Percentiles rank a stretch among this genome's conserved stretches.
These are phyloP conservation scores for Neonectria neomacrospora DNA, from an alignment of 2,329 filamentous ascomycete species.

Conservation along the genomic window DNA sequence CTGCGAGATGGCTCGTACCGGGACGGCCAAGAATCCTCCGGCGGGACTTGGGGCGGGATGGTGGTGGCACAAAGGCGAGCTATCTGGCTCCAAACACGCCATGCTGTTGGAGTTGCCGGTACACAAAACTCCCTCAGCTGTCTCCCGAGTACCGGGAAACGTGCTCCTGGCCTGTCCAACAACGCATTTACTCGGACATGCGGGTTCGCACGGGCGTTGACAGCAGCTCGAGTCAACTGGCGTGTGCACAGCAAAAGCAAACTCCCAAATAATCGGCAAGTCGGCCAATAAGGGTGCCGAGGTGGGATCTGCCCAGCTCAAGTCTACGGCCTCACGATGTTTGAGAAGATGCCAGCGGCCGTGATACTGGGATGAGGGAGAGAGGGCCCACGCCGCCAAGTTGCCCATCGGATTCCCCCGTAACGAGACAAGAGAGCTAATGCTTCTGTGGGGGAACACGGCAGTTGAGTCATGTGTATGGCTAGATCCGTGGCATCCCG, in stretches of 20 bases:
- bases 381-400: not conserved
- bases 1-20: conserved; percentile 3
- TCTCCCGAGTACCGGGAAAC: not conserved
- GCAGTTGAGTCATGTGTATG: conserved; percentile 32
- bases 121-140: not conserved
- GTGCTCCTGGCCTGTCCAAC: not conserved
- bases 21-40: not conserved
- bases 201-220: not conserved
- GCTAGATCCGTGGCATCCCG: conserved; percentile 30
- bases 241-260: not conserved
- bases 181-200: not conserved
- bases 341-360: not conserved
- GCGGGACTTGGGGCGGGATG: not conserved
- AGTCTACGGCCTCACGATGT: not conserved
- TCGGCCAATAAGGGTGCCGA: not conserved
- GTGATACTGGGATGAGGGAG: not conserved
- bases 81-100: not conserved
- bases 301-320: not conserved
- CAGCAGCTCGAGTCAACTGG: not conserved
- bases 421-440: not conserved
- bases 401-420: not conserved
- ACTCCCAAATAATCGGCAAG: not conserved
- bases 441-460: conserved; percentile 22
- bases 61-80: not conserved
- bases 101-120: conserved; percentile 7